Percentiles rank a stretch among this genome's conserved stretches.
Conservation (phyloP, 257 asterid species). For the Fraxinus americana region DNA sequence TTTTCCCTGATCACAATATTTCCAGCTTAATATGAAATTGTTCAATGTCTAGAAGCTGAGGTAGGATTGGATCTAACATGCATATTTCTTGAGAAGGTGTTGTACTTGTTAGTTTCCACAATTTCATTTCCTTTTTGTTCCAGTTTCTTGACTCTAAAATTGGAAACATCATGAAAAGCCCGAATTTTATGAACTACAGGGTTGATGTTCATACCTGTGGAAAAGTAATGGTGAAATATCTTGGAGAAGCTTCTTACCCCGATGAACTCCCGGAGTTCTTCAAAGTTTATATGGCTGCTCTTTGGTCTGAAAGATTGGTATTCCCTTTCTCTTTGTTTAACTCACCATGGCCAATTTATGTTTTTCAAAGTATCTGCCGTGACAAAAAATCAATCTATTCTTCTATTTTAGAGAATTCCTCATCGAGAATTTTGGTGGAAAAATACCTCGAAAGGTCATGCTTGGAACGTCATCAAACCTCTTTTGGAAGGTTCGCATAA, state of each 20-base stretch:
- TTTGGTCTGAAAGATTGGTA: conserved; percentile 33
- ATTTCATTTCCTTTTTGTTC: too few species aligned
- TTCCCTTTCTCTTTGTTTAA: background rate
- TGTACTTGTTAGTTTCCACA: background rate
- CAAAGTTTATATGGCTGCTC: conserved; percentile 25
- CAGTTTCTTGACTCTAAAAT: too few species aligned
- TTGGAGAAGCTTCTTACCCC: conserved; percentile 9
- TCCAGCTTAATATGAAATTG: too few species aligned
- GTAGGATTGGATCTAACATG: too few species aligned
- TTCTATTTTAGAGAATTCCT: conserved; percentile 37
- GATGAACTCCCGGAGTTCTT: conserved; percentile 41
- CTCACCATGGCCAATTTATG: background rate
- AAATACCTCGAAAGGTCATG: conserved; percentile 26
- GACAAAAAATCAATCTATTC: background rate
- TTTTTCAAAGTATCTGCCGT: background rate
- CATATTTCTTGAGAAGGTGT: too few species aligned
- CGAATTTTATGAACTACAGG: background rate
- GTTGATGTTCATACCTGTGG: conserved; percentile 6
- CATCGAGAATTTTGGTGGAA: conserved; percentile 28
- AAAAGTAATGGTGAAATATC: background rate
- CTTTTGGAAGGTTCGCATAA: conserved; percentile 29
- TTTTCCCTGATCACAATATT: too few species aligned
- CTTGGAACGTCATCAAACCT: conserved; percentile 5
- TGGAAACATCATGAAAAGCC: too few species aligned
- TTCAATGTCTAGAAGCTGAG: too few species aligned